phyloP scores from a whole-genome alignment of 75 land plant species.

The Picea sitchensis region DNA sequence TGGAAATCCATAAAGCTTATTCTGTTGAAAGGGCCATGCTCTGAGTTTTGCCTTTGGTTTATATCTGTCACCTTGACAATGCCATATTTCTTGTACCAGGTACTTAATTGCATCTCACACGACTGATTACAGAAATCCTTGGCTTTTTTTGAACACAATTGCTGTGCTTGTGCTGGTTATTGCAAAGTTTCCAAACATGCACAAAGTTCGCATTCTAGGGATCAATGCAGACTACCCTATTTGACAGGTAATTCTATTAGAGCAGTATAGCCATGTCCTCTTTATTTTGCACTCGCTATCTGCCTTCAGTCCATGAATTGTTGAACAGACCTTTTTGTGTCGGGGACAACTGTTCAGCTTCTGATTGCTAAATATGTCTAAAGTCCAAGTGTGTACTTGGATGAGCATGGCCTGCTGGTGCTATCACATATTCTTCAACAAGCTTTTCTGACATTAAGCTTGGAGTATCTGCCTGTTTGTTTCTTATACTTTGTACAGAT shows the following conservation, averaged over 20 bases:
- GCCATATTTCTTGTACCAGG: conserved; percentile 16
- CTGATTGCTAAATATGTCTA: not conserved
- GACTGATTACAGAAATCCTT: conserved; percentile 43
- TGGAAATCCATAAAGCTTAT: too few relatives aligned
- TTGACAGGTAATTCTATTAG: not conserved
- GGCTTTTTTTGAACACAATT: conserved; percentile 33
- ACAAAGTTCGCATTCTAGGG: conserved; percentile 45
- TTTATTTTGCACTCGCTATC: not conserved
- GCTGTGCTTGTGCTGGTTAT: conserved; percentile 38
- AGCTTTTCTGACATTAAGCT: not conserved
- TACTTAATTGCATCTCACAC: conserved; percentile 48
- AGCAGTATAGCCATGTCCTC: not conserved
- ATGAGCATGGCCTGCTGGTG: not conserved
- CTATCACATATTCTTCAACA: not conserved
- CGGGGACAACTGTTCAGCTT: not conserved
- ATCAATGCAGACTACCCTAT: conserved; percentile 41
- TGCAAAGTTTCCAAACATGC: conserved; percentile 54
- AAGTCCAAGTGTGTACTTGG: not conserved
- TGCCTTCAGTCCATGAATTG: not conserved
- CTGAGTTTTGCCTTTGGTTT: not conserved
- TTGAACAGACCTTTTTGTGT: not conserved
- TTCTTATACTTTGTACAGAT: not conserved
- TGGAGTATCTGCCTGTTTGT: not conserved
- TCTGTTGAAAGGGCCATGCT: not conserved
- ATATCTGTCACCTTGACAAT: conserved; percentile 3